Conservation (phyloP, 2,329 filamentous ascomycete species). For the Aspergillus udagawae region DNA sequence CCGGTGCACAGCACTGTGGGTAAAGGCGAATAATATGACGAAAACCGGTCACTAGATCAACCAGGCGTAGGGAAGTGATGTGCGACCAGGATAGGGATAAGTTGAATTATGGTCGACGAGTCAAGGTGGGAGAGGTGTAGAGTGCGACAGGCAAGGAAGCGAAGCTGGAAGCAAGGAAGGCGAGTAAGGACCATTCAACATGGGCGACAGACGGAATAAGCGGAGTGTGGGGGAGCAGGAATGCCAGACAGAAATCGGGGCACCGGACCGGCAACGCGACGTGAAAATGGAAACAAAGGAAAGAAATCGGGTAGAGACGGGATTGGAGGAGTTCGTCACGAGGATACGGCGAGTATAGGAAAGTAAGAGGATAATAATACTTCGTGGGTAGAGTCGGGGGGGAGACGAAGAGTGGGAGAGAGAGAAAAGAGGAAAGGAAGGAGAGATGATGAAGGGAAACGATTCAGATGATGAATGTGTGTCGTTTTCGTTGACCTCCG, state of each 20-base stretch:
- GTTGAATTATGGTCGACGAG: not conserved
- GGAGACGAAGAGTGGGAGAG: not conserved
- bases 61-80: not conserved
- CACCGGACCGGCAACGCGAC: constrained; percentile 26
- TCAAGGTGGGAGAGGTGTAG: constrained; percentile 4
- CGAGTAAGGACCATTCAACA: constrained; percentile 9
- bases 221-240: constrained; percentile 35
- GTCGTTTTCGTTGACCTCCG: not conserved
- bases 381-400: too few species aligned
- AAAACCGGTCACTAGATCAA: not conserved
- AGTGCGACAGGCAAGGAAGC: not conserved
- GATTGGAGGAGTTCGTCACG: constrained; percentile 14
- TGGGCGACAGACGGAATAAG: constrained; percentile 24
- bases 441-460: not conserved
- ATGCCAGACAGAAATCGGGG: constrained; percentile 26
- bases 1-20: not conserved
- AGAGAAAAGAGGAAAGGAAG: not conserved
- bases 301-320: constrained; percentile 9
- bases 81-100: not conserved
- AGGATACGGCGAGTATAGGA: constrained; percentile 15
- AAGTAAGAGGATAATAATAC: constrained; percentile 18
- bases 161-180: not conserved
- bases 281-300: constrained; percentile 5
- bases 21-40: not conserved
- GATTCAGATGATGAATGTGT: not conserved